A percentile compares a stretch with the other conserved stretches of the same genome.
Evolutionary conservation across 2,329 filamentous ascomycete species (phyloP).

Genomic region (Aureobasidium lini): DNA sequence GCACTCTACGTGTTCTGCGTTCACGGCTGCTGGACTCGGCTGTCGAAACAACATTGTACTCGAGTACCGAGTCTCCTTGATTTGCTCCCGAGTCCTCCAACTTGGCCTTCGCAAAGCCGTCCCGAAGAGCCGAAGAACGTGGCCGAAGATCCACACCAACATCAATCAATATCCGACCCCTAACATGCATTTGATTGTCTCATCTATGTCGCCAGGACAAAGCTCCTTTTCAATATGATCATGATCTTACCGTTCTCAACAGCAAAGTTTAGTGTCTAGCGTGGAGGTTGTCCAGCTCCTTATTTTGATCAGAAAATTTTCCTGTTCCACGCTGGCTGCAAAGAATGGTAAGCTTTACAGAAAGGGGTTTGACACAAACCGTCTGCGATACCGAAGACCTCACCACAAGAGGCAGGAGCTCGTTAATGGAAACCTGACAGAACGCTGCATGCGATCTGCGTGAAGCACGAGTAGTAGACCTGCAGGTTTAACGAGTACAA

Average conservation of each 20-base stretch:
- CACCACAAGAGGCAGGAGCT: not conserved
- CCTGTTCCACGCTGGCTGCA: not conserved
- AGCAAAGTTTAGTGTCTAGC: not conserved
- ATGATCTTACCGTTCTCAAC: slow-evolving; percentile 2
- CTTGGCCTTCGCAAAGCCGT: not conserved
- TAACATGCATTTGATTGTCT: slow-evolving; percentile 5
- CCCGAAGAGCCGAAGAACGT: not conserved
- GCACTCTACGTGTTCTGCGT: not conserved
- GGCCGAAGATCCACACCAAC: not conserved
- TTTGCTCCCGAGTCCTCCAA: not conserved
- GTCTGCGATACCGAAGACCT: not conserved
- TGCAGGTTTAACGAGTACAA: not conserved
- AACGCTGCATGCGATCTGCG: not conserved
- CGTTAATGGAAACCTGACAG: not conserved
- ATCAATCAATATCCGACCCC: not conserved
- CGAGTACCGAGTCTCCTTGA: not conserved
- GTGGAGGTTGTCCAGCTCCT: not conserved
- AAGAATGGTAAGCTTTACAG: not conserved
- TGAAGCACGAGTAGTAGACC: not conserved
- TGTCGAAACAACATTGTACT: not conserved
- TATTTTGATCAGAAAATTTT: not conserved
- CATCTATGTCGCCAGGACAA: slow-evolving; percentile 1
- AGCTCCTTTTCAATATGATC: not conserved
- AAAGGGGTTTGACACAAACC: not conserved
- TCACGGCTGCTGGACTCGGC: not conserved